Evolutionary conservation across 805 yeast genomes (phyloP), one percentile per base, ranked within the genome.

Genomic region (Candida tallmaniae): DNA sequence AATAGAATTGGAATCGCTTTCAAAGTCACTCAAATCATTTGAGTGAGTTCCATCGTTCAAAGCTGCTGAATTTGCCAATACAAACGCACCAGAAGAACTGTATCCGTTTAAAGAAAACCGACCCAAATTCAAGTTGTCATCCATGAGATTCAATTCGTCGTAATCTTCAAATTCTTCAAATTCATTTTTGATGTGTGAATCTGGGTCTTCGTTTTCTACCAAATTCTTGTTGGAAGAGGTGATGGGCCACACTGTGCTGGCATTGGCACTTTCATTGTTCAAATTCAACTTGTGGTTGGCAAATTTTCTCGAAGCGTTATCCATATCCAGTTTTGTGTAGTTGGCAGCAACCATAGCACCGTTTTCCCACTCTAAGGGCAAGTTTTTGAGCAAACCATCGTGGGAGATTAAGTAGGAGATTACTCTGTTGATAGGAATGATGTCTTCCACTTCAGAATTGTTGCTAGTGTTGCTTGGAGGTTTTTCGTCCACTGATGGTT

Each of bases 361-460:
- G 24, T 53, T 53, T 34, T 68, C 73, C 74, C 74, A 68, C 39
- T 65, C 74, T 35, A 57, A 48, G 4, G 70, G 73, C 35, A 55
- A 48, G 38, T 56, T 60, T 27, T 58, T 62, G 23, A 65, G 52
- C 20, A 66, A 46, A 3, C 67, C 71, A 39, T 64, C 50, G 15
- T 69, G 54, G 26, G 56, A 54, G 23, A 72, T 59, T 31, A 75
- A 48, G 39, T 64, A 57, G 6, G 60, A 47, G 6, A 75, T 71
- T 21, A 73, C 69, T 38, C 65, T 62, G 44, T 75, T 75, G 24
- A 75, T 68, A n/a, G 75, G 65, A 7, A 63, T 50, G 3, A 44
- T 38, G 6, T 40, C 40, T 6, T 48, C 54, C 5, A 31, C 39
- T 10, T 32, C 32, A 15, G 29, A 28, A 21, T 29, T 32, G n/a